A percentile compares a stretch with the other conserved stretches of the same genome.
phyloP scores from a whole-genome alignment of 345 rosid species.

The Litchi chinensis region DNA sequence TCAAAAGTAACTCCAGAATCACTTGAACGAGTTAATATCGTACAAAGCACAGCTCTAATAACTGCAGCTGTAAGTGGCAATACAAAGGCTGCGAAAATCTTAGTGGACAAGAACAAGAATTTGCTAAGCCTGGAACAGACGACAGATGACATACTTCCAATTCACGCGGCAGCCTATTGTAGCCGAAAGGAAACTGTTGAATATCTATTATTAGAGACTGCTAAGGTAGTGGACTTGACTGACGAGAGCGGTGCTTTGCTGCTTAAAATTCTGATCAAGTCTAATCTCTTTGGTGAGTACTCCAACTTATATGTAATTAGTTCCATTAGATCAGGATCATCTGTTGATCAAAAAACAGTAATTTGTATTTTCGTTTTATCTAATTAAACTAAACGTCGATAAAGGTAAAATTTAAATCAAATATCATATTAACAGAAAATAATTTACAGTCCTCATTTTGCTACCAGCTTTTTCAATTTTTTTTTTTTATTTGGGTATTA shows the following conservation, averaged over 20 bases:
- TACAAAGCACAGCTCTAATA: background rate
- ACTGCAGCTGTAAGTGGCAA: background rate
- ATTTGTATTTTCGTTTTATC: no score
- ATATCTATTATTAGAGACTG: background rate
- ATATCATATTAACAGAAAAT: no score
- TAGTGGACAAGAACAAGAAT: background rate
- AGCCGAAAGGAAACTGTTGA: background rate
- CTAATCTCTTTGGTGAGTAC: conserved; percentile 5
- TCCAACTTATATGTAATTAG: background rate
- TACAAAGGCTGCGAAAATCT: background rate
- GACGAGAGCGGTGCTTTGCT: background rate
- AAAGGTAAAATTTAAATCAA: no score
- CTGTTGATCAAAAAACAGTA: no score
- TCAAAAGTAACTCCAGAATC: background rate
- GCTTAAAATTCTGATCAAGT: background rate
- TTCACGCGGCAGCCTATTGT: background rate
- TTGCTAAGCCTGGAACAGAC: background rate
- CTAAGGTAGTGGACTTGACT: background rate
- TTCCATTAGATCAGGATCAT: background rate
- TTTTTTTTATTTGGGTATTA: no score
- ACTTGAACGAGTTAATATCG: background rate
- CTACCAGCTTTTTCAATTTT: no score
- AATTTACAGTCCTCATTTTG: no score
- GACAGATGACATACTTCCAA: background rate
- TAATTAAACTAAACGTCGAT: no score